These are phyloP conservation scores for Pestalotiopsis sp. DNA, from an alignment of 2,329 filamentous ascomycete genomes.

Conservation along the genomic window DNA sequence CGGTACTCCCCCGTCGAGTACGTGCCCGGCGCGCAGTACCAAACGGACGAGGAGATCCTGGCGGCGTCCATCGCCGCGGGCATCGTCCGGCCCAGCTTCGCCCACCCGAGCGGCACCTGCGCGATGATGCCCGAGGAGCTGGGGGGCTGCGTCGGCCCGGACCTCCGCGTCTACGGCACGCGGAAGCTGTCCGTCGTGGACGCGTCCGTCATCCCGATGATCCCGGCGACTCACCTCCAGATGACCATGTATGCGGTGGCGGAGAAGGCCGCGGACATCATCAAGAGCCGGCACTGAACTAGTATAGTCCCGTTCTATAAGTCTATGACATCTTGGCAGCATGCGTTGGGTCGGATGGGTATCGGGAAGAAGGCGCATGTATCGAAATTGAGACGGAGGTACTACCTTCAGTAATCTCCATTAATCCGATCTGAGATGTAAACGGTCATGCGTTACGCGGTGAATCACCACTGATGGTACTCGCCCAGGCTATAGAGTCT, in stretches of 20 bases:
- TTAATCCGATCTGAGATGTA: neutral
- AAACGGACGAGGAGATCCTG: slow-evolving; percentile 33
- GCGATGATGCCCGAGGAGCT: slow-evolving; percentile 35
- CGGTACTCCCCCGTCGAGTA: slow-evolving; percentile 38
- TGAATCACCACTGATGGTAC: neutral
- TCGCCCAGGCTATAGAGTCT: neutral
- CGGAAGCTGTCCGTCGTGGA: slow-evolving; percentile 38
- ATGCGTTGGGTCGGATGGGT: neutral
- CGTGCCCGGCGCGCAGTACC: slow-evolving; percentile 29
- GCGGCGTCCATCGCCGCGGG: slow-evolving; percentile 20
- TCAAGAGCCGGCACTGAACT: slow-evolving; percentile 20
- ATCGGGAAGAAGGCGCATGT: too few relatives aligned
- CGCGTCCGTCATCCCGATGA: slow-evolving; percentile 36
- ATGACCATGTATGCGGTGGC: slow-evolving; percentile 32
- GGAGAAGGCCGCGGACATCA: slow-evolving; percentile 34
- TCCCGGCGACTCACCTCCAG: slow-evolving; percentile 35
- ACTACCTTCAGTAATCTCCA: neutral
- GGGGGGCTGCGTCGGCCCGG: slow-evolving; percentile 37
- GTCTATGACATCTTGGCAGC: neutral
- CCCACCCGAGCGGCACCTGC: slow-evolving; percentile 32
- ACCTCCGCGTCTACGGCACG: slow-evolving; percentile 36
- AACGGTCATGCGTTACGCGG: neutral
- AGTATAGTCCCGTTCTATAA: neutral
- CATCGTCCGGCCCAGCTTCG: slow-evolving; percentile 25
- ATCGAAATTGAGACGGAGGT: too few relatives aligned